Evolutionary conservation across 1,284 basidiomycete species (phyloP).

Genomic region (Moniliophthora roreri): DNA sequence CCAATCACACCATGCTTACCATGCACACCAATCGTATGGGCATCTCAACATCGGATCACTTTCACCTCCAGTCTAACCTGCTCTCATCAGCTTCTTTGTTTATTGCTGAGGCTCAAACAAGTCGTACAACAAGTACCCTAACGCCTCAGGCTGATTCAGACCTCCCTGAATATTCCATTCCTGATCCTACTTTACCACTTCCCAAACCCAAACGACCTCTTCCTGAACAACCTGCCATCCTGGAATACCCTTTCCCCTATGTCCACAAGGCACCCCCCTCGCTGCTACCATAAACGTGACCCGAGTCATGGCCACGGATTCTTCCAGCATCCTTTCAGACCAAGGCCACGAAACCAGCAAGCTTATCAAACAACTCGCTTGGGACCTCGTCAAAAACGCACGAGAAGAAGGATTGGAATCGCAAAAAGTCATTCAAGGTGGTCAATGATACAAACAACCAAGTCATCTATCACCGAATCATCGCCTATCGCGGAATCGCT

Average conservation of each 20-base stretch:
- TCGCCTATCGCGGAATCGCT: constrained; percentile 43
- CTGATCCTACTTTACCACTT: too few species aligned
- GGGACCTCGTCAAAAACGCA: constrained; percentile 71
- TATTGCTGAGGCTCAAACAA: constrained; percentile 17
- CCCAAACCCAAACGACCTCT: too few species aligned
- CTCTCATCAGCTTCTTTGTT: constrained; percentile 37
- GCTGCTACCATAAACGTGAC: constrained; percentile 83
- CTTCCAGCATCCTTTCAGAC: constrained; percentile 72
- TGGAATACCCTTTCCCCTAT: constrained; percentile 25
- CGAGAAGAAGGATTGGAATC: constrained; percentile 52
- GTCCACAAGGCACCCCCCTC: constrained; percentile 59
- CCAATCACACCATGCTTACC: constrained; percentile 7
- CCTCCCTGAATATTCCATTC: too few species aligned
- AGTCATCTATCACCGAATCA: constrained; percentile 27
- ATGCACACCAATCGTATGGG: constrained; percentile 7
- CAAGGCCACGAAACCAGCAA: constrained; percentile 61
- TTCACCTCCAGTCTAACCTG: constrained; percentile 42
- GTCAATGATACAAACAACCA: constrained; percentile 40
- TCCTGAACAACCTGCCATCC: constrained; percentile 8
- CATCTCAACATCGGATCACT: constrained; percentile 22
- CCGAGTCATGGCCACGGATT: constrained; percentile 85
- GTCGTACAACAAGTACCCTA: too few species aligned
- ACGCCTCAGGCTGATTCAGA: background rate
- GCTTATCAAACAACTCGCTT: constrained; percentile 65
- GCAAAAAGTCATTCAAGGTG: constrained; percentile 31